These are phyloP conservation scores for Dendrobium nobile DNA, from an alignment of 106 monocot genomes.

Conservation along the genomic window DNA sequence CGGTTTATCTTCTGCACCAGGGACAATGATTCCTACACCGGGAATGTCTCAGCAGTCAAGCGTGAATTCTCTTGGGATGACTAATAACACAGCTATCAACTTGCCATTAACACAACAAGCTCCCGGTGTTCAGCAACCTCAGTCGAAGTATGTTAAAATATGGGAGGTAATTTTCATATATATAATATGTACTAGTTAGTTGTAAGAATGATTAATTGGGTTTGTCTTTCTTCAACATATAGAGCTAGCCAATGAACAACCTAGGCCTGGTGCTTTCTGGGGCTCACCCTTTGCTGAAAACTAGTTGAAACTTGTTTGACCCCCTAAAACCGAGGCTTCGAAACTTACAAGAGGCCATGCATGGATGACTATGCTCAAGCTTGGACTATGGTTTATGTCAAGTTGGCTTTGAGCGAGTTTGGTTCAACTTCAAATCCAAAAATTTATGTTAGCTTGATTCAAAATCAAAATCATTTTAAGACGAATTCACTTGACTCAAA, in stretches of 20 bases:
- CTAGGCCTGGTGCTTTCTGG: neutral
- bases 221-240: neutral
- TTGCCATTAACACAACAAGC: slow-evolving; percentile 50
- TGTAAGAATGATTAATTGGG: neutral
- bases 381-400: neutral
- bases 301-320: neutral
- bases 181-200: neutral
- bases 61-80: slow-evolving; percentile 47
- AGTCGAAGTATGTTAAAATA: slow-evolving; percentile 80
- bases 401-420: too few relatives aligned
- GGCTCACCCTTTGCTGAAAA: neutral
- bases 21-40: slow-evolving; percentile 93
- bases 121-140: slow-evolving; percentile 54
- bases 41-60: slow-evolving; percentile 78
- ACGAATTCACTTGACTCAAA: too few relatives aligned
- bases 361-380: neutral
- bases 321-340: neutral
- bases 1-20: slow-evolving; percentile 60
- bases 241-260: neutral
- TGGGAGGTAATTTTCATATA: slow-evolving; percentile 72
- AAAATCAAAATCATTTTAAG: too few relatives aligned
- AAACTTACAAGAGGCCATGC: neutral
- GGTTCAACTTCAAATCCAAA: too few relatives aligned
- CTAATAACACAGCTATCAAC: slow-evolving; percentile 49
- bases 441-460: too few relatives aligned